Base-by-base conservation (phyloP, 192 early-diverging fungal species). In the Lobosporangium transversale region DNA sequence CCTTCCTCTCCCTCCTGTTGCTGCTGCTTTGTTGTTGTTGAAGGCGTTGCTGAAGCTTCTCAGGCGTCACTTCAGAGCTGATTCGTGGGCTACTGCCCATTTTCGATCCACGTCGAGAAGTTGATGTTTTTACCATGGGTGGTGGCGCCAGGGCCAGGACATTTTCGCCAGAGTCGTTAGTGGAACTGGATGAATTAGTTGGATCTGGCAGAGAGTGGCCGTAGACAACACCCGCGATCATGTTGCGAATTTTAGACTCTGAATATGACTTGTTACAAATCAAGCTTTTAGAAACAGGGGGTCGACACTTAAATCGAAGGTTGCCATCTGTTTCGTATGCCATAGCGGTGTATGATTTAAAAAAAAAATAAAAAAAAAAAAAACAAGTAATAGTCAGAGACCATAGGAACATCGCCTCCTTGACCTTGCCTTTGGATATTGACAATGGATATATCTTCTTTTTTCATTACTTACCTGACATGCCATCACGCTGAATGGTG, bases 241-340 rank as follows among this genome's bases (percentile, higher is more conserved):
- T 76, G 40, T 76, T 67, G 4, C 73, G 64, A 40, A 76, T 76
- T 59, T 76, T 76, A 53, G 73, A 76, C 47, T 76, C 73, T 12
- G 73, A 76, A 36, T 76, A 76, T 0, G 73, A 76, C 24, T 76
- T 76, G 64, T 76, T 76, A 26, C 73, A 76, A 23, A 76, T 76
- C 24, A 76, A 35, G 35, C 73, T 76, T 65, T 67, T 76, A 3
- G 73, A 76, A 1, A 76, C 73, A 14, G 73, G 73, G 1, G 73
- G 73, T 7, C 73, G 6, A 32, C 73, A 76, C 44, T 76, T 76
- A 53, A 76, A 76, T 20, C 73, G 49, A 21, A 76, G 64, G 40
- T 76, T 76, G 2, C 73, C 73, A 17, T 76, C 73, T 76, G 10
- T 45, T 3, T 4, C 24, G 29, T 31, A 5, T 15, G 7, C 5